These are phyloP conservation scores for Arabidopsis lyrata DNA, from an alignment of 441 rosid species.

Conservation along the genomic window DNA sequence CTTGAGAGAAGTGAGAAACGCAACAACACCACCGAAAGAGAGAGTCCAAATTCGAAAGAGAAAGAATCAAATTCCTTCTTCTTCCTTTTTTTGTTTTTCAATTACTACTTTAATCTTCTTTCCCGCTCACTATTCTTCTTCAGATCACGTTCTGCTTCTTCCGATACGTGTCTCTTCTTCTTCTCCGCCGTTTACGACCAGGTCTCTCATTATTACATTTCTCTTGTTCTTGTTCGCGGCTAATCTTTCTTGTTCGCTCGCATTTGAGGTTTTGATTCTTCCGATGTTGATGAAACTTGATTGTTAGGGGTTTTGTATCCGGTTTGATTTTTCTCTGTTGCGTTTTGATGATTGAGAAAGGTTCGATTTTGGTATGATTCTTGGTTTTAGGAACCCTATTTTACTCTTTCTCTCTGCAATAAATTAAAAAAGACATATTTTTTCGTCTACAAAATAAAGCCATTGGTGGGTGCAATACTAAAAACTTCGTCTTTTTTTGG, in stretches of 20 bases:
- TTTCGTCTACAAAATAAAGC: not conserved
- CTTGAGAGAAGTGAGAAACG: slow-evolving; percentile 28
- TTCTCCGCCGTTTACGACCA: slow-evolving; percentile 46
- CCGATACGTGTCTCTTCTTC: slow-evolving; percentile 33
- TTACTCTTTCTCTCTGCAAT: not conserved
- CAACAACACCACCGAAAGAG: slow-evolving; percentile 21
- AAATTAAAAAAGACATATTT: not conserved
- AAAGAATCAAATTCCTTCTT: slow-evolving; percentile 13
- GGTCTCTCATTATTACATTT: slow-evolving; percentile 37
- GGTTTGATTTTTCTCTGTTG: not conserved
- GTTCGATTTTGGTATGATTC: slow-evolving; percentile 8
- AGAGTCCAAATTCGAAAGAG: slow-evolving; percentile 32
- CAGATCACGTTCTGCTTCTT: slow-evolving; percentile 34
- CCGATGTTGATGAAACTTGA: slow-evolving; percentile 4
- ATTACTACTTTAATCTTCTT: slow-evolving; percentile 23
- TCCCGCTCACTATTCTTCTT: slow-evolving; percentile 44
- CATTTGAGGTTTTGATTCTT: slow-evolving; percentile 8
- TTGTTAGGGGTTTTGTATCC: not conserved
- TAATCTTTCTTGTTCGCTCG: not conserved
- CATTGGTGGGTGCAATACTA: slow-evolving; percentile 2
- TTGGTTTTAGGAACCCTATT: slow-evolving; percentile 43
- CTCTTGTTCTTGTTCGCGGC: not conserved
- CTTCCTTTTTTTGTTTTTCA: slow-evolving; percentile 4
- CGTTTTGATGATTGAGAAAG: slow-evolving; percentile 5
- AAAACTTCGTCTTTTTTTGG: not conserved